Evolutionary conservation across 2,329 filamentous ascomycete genomes (phyloP).

Genomic region (Diaporthe eres): DNA sequence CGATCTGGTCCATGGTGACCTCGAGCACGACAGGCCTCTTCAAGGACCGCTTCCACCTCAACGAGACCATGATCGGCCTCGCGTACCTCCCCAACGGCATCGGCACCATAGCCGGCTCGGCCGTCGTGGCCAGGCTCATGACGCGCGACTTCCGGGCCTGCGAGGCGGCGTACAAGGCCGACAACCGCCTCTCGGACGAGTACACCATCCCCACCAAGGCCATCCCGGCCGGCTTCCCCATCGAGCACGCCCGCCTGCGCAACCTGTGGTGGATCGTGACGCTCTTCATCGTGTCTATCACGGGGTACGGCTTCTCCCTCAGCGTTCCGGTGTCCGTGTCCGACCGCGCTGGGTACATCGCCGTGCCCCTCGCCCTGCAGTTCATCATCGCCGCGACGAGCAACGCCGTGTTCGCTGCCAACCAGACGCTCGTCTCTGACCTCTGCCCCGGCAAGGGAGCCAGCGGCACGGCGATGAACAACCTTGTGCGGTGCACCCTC

Average conservation of each 20-base stretch:
- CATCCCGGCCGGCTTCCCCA: slow-evolving; percentile 55
- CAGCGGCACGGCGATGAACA: slow-evolving; percentile 53
- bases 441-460: slow-evolving; percentile 50
- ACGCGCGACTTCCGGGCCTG: slow-evolving; percentile 52
- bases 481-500: slow-evolving; percentile 50
- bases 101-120: slow-evolving; percentile 59
- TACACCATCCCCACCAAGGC: slow-evolving; percentile 47
- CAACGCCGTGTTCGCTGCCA: slow-evolving; percentile 55
- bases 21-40: slow-evolving; percentile 57
- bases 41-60: slow-evolving; percentile 47
- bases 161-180: slow-evolving; percentile 49
- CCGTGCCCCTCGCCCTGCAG: slow-evolving; percentile 47
- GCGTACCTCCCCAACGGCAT: slow-evolving; percentile 50
- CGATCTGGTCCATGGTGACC: slow-evolving; percentile 62
- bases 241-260: slow-evolving; percentile 57
- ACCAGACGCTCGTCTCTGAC: slow-evolving; percentile 52
- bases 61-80: slow-evolving; percentile 46
- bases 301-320: slow-evolving; percentile 52
- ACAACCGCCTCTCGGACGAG: slow-evolving; percentile 46
- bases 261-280: slow-evolving; percentile 56
- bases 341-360: slow-evolving; percentile 45
- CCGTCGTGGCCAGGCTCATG: slow-evolving; percentile 58
- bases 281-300: slow-evolving; percentile 53
- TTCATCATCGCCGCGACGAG: slow-evolving; percentile 55
- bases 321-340: slow-evolving; percentile 43